Base-by-base conservation (phyloP, 2,329 filamentous ascomycete species). In the Arthrinium puccinioides region DNA sequence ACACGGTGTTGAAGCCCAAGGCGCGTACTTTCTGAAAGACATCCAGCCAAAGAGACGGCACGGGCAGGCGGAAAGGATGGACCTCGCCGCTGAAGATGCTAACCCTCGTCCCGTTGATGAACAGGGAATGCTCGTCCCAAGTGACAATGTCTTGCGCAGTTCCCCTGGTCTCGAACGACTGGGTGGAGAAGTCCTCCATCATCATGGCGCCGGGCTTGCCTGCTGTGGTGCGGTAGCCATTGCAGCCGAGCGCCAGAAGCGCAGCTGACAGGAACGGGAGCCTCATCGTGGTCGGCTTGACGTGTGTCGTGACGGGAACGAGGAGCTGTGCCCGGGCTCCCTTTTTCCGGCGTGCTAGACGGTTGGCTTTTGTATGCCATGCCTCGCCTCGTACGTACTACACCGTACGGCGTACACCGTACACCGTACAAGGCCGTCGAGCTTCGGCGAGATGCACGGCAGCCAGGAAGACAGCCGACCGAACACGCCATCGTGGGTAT, bases 1-100 rank as follows among this genome's bases (percentile, higher is more conserved):
- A 87, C 2, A 89, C 82, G 30, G 76, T 74, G 49, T 84, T 90
- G 61, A 87, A 89, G 0, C 87, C 87, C 2, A 88, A 61, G 1
- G 84, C 81, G 57, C 84, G 88, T 57, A 90, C 77, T 60, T 94
- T 94, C 51, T 92, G 81, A 48, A 94, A 82, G 2, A 90, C 54
- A 46, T 90, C 86, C 8, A 84, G 66, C 66, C 80, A 72, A 0
- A 72, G 52, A 1, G 57, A 61, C 1, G 67, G 64, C 0, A 70
- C 66, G 0, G 69, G 67, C 0, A 70, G 56, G 39, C 59, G 46
- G 39, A 56, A 84, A 0, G 80, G 79, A 53, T 85, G 81, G 14
- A 84, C 70, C 55, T 85, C 81, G 27, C 78, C 81, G 41, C 70
- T 76, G 54, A 76, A 84, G 37, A 85, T 63, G 58, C 84, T 71